phyloP scores from a whole-genome alignment of 73 alveolate species.

The Breviolum minutum region DNA sequence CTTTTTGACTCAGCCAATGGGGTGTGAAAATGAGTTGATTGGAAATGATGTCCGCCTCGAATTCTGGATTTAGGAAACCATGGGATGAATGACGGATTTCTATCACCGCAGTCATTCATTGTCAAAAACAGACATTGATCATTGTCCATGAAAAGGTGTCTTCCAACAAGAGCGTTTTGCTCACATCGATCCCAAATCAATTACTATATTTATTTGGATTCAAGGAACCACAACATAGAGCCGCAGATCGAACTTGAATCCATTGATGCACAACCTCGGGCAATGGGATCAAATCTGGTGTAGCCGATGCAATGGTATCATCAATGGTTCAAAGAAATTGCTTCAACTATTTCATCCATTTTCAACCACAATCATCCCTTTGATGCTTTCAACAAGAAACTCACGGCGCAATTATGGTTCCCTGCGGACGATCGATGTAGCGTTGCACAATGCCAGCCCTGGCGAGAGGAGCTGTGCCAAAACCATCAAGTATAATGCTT shows the following conservation, averaged over 20 bases:
- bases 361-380: background rate
- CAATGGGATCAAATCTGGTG: background rate
- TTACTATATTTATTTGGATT: background rate
- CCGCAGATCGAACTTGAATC: constrained; percentile 98
- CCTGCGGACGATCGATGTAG: constrained; percentile 97
- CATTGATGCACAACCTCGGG: constrained; percentile 96
- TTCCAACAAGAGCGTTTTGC: too few relatives aligned
- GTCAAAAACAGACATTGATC: too few relatives aligned
- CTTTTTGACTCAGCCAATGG: background rate
- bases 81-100: too few relatives aligned
- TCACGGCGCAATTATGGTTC: background rate
- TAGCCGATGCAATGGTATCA: background rate
- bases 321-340: background rate
- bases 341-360: background rate
- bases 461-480: background rate
- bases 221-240: constrained; percentile 96
- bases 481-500: too few relatives aligned
- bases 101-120: too few relatives aligned
- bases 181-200: too few relatives aligned
- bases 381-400: background rate
- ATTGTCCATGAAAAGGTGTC: too few relatives aligned
- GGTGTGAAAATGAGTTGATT: too few relatives aligned
- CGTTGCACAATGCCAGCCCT: constrained; percentile 96
- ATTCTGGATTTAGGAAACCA: too few relatives aligned
- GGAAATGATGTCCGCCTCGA: too few relatives aligned